Conservation (phyloP, 2,329 filamentous ascomycete genomes). For the Penicillium frequentans region DNA sequence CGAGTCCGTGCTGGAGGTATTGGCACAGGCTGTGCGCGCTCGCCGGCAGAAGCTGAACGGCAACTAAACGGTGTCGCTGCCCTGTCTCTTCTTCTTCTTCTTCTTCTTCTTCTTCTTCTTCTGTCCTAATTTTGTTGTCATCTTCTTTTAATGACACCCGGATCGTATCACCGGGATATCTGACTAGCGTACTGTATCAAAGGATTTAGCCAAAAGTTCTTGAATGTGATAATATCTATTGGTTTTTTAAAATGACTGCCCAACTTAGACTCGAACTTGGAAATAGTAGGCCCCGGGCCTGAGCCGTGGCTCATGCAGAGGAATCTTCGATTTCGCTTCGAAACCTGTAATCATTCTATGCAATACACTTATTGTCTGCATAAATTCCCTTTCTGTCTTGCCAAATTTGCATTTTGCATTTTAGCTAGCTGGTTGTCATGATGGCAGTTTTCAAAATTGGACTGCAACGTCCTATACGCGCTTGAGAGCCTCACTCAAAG, state of each 20-base stretch:
- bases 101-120: background rate
- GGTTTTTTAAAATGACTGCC: background rate
- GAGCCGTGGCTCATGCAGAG: too few relatives aligned
- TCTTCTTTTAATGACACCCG: constrained; percentile 2
- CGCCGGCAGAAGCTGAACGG: constrained; percentile 56
- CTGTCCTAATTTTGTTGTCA: background rate
- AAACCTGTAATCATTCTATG: too few relatives aligned
- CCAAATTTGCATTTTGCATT: too few relatives aligned
- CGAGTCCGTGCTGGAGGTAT: constrained; percentile 69
- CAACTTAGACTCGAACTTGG: too few relatives aligned
- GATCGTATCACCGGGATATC: constrained; percentile 6
- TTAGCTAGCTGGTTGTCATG: too few relatives aligned
- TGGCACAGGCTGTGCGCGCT: constrained; percentile 78
- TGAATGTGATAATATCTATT: background rate
- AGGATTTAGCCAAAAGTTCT: constrained; percentile 5
- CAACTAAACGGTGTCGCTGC: constrained; percentile 7
- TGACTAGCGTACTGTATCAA: constrained; percentile 8
- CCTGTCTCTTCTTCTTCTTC: background rate
- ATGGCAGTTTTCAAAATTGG: too few relatives aligned
- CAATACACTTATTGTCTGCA: too few relatives aligned
- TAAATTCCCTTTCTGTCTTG: too few relatives aligned
- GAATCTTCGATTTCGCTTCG: too few relatives aligned
- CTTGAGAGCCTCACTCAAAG: background rate
- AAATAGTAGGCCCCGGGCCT: too few relatives aligned
- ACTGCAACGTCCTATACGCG: background rate